phyloP scores from a whole-genome alignment of 2,329 filamentous ascomycete species.

The Lecanoromycetidae sp. region DNA sequence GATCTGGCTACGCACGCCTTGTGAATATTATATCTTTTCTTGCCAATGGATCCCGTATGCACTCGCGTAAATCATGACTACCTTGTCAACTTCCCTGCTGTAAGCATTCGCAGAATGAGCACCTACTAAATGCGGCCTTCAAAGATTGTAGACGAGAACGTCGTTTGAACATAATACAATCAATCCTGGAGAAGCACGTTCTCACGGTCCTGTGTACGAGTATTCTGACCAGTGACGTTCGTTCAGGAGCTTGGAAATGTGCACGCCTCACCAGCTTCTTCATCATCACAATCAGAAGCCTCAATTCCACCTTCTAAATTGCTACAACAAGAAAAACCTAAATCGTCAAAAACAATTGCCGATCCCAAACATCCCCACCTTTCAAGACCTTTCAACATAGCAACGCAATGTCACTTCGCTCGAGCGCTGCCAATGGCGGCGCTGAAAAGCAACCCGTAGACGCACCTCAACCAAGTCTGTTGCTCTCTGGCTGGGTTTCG shows the following conservation, averaged over 20 bases:
- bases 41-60: background rate
- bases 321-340: background rate
- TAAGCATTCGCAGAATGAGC: too few relatives aligned
- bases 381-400: background rate
- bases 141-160: too few relatives aligned
- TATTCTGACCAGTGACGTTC: too few relatives aligned
- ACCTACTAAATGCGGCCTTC: too few relatives aligned
- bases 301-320: too few relatives aligned
- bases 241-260: too few relatives aligned
- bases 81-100: background rate
- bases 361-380: background rate
- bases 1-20: conserved; percentile 2
- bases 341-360: too few relatives aligned
- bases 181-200: too few relatives aligned
- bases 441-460: conserved; percentile 6
- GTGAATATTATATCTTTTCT: background rate
- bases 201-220: too few relatives aligned
- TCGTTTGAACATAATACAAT: too few relatives aligned
- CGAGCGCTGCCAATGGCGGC: conserved; percentile 14
- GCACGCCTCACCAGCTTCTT: too few relatives aligned
- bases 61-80: background rate
- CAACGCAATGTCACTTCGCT: conserved; percentile 15
- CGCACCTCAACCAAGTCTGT: conserved; percentile 16
- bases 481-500: background rate
- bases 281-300: too few relatives aligned